Evolutionary conservation across 768 basidiomycete genomes (phyloP).

Genomic region (Leccinum longicurvipes): DNA sequence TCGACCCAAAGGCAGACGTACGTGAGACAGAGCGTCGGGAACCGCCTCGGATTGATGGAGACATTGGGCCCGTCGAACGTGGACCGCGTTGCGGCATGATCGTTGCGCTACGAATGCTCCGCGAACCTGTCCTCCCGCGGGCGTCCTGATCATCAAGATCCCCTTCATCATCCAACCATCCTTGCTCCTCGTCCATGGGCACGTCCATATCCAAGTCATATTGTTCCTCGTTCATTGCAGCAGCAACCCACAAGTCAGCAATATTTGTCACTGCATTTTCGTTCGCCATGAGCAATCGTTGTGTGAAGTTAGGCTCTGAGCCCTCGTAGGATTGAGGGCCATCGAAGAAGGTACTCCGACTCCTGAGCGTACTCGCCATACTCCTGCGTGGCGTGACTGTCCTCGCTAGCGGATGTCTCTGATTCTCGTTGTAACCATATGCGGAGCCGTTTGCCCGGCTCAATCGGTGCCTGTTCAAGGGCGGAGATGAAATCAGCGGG

Average conservation of each 20-base stretch:
- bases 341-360: conserved; percentile 47
- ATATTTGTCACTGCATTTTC: conserved; percentile 93
- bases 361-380: conserved; percentile 47
- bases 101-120: conserved; percentile 13
- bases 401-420: conserved; percentile 52
- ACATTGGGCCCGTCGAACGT: conserved; percentile 24
- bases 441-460: conserved; percentile 72
- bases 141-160: conserved; percentile 31
- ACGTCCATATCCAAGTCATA: conserved; percentile 44
- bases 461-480: conserved; percentile 43
- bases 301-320: conserved; percentile 78
- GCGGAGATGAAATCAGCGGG: conserved; percentile 43
- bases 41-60: conserved; percentile 26
- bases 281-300: conserved; percentile 86
- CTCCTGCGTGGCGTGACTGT: conserved; percentile 51
- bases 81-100: conserved; percentile 22
- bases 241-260: conserved; percentile 95
- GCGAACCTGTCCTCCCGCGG: conserved; percentile 19
- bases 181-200: conserved; percentile 23
- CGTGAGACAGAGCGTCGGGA: conserved; percentile 33
- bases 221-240: conserved; percentile 90
- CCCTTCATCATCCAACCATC: conserved; percentile 46
- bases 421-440: conserved; percentile 67
- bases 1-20: conserved; percentile 30
- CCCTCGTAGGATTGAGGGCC: conserved; percentile 40